These are phyloP conservation scores for Solanum virginianum DNA, from an alignment of 257 asterid species.

Conservation along the genomic window DNA sequence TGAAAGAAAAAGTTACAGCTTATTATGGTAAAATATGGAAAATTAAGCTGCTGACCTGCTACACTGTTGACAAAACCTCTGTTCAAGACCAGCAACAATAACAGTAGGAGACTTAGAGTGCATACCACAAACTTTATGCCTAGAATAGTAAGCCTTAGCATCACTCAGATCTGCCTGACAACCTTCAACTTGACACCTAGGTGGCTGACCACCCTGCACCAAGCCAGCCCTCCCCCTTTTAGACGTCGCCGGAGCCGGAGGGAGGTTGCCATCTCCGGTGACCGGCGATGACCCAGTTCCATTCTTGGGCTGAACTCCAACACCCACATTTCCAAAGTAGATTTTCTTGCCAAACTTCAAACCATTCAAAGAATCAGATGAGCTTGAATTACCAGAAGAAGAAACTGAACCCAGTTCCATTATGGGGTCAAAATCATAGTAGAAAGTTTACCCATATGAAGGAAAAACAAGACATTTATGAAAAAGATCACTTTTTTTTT, in stretches of 20 bases:
- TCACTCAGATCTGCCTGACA: constrained; percentile 88
- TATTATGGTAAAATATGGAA: neutral
- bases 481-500: neutral
- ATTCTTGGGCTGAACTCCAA: neutral
- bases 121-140: constrained; percentile 86
- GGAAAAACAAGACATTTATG: neutral
- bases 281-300: constrained; percentile 7
- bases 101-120: constrained; percentile 79
- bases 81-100: constrained; percentile 73
- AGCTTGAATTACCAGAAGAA: constrained; percentile 29
- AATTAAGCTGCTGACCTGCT: constrained; percentile 56
- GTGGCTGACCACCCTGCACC: constrained; percentile 51
- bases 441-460: neutral
- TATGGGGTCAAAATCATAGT: neutral
- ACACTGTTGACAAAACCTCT: constrained; percentile 99
- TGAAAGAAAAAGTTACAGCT: neutral
- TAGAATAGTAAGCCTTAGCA: constrained; percentile 82
- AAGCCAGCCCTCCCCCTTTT: constrained; percentile 47
- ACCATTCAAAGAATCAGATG: constrained; percentile 45
- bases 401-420: constrained; percentile 66
- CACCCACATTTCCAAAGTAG: constrained; percentile 48
- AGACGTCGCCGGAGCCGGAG: constrained; percentile 36
- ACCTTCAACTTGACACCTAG: constrained; percentile 94
- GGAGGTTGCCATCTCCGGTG: neutral
- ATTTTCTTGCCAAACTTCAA: constrained; percentile 76